Percentiles rank a stretch among this genome's conserved stretches.
phyloP scores from a whole-genome alignment of 1,284 basidiomycete species.

The Schizophyllum commune region DNA sequence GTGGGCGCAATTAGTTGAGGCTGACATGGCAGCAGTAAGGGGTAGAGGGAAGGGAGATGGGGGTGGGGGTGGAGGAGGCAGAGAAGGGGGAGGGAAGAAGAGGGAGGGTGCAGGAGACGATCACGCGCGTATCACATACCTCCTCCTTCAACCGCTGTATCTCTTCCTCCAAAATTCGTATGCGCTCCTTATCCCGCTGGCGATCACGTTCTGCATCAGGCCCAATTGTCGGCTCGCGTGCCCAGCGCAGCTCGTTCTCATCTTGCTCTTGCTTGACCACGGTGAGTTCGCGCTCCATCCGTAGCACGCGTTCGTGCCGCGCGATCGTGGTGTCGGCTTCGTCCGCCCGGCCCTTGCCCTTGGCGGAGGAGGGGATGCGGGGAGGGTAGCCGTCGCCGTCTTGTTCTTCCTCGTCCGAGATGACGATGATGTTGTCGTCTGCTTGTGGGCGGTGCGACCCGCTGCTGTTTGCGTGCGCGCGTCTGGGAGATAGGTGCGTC shows the following conservation, averaged over 20 bases:
- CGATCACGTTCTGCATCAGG: conserved; percentile 22
- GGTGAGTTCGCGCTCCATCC: conserved; percentile 53
- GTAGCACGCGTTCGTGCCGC: conserved; percentile 35
- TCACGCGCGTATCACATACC: conserved; percentile 32
- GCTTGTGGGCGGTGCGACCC: not conserved
- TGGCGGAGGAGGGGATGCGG: conserved; percentile 19
- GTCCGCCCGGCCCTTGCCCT: conserved; percentile 45
- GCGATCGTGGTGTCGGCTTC: conserved; percentile 31
- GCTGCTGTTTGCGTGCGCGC: not conserved
- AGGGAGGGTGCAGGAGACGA: no score
- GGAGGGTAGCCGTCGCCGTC: conserved; percentile 3
- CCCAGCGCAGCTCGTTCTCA: conserved; percentile 19
- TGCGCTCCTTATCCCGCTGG: conserved; percentile 56
- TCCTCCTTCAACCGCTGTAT: conserved; percentile 53
- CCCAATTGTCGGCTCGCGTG: not conserved
- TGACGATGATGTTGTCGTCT: conserved; percentile 22
- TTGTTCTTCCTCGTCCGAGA: conserved; percentile 16
- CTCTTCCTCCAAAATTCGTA: conserved; percentile 60
- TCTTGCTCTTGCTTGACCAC: conserved; percentile 44
- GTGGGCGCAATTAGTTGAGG: conserved; percentile 1
- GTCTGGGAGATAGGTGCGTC: not conserved
- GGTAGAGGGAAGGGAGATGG: no score
- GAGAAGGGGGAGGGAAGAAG: no score
- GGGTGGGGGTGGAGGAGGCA: conserved; percentile 1
- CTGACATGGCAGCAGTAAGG: not conserved